These are phyloP conservation scores for Megacollybia platyphylla DNA, from an alignment of 1,284 basidiomycete genomes.

Conservation along the genomic window DNA sequence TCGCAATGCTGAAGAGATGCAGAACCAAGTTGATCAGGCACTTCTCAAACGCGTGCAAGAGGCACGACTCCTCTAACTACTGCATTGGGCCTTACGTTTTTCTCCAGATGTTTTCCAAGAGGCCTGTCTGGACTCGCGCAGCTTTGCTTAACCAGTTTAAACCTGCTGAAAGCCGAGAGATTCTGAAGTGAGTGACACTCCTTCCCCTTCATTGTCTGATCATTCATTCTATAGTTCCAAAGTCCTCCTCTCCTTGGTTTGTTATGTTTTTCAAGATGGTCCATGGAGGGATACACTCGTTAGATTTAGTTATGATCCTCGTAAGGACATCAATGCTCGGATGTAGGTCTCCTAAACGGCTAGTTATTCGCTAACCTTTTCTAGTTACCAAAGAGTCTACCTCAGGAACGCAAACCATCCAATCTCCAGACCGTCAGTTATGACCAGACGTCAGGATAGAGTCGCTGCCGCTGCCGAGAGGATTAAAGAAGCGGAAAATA, in stretches of 20 bases:
- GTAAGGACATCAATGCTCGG: slow-evolving; percentile 55
- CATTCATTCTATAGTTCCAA: slow-evolving; percentile 36
- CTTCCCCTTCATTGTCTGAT: not conserved
- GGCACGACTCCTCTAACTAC: slow-evolving; percentile 23
- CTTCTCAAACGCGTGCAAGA: slow-evolving; percentile 47
- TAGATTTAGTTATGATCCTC: slow-evolving; percentile 83
- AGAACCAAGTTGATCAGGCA: slow-evolving; percentile 40
- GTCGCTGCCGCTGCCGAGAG: slow-evolving; percentile 25
- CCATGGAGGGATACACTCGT: slow-evolving; percentile 89
- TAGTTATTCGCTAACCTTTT: not conserved
- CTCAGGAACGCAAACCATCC: slow-evolving; percentile 76
- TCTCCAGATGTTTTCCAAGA: slow-evolving; percentile 46
- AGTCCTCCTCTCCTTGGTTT: slow-evolving; percentile 52
- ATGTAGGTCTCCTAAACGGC: slow-evolving; percentile 34
- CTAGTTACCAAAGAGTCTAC: slow-evolving; percentile 74
- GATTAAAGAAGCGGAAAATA: slow-evolving; percentile 24
- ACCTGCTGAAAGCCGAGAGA: slow-evolving; percentile 52
- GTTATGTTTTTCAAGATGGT: slow-evolving; percentile 87
- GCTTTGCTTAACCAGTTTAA: slow-evolving; percentile 77
- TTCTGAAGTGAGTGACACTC: slow-evolving; percentile 45
- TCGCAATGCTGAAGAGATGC: slow-evolving; percentile 40
- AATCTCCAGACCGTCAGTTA: slow-evolving; percentile 58
- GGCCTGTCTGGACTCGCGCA: slow-evolving; percentile 84
- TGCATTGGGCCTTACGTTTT: not conserved
- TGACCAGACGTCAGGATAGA: slow-evolving; percentile 52